Conservation (phyloP, 805 yeast species). For the Debaryomyces castellii region DNA sequence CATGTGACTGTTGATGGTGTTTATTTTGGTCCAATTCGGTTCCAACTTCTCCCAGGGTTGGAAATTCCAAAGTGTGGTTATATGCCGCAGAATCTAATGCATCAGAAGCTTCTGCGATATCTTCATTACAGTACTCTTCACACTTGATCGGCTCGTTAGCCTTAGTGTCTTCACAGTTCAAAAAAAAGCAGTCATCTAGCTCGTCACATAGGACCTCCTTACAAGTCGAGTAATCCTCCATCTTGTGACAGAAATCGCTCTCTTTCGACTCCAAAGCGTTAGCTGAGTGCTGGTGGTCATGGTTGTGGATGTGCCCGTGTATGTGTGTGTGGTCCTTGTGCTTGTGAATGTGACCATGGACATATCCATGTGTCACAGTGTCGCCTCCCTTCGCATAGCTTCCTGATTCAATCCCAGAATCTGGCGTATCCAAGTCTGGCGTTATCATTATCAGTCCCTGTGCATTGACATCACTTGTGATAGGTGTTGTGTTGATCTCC, state of each 20-base stretch:
- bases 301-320: constrained; percentile 67
- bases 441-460: neutral
- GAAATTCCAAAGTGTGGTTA: neutral
- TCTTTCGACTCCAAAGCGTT: constrained; percentile 1
- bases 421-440: neutral
- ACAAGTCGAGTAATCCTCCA: constrained; percentile 33
- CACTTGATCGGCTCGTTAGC: neutral
- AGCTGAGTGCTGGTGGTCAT: constrained; percentile 27
- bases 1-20: neutral
- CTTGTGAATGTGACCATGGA: constrained; percentile 68
- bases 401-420: neutral
- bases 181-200: constrained; percentile 43
- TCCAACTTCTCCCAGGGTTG: neutral
- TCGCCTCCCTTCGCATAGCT: constrained; percentile 1
- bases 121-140: constrained; percentile 1
- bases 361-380: constrained; percentile 47
- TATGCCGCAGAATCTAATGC: neutral
- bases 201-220: constrained; percentile 43
- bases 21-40: neutral
- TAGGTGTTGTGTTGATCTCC: neutral
- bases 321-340: constrained; percentile 61
- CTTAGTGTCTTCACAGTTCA: constrained; percentile 29
- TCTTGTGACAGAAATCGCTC: constrained; percentile 20
- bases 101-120: neutral
- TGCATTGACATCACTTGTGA: neutral